Base-by-base conservation (phyloP, 2,329 filamentous ascomycete genomes). In the Aspergillus fijiensis region DNA sequence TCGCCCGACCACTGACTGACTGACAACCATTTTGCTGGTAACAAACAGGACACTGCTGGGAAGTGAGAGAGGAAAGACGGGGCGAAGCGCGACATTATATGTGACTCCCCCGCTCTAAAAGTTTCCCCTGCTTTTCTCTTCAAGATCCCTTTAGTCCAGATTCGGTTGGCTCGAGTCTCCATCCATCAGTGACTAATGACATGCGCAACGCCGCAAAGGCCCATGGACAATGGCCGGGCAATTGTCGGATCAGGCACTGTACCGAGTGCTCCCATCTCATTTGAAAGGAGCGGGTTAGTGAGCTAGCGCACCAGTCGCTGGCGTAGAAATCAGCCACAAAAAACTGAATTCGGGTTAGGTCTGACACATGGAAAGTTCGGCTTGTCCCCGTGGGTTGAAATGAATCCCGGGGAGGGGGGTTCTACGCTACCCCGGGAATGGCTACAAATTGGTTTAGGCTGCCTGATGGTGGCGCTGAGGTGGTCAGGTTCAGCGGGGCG, bases 1-100 rank as follows among this genome's bases (percentile, higher is more conserved):
- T 51, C 75, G 74, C 55, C 72, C 76, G 59, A 77, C 76, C 27
- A 76, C 69, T 19, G 75, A 77, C 64, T 76, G 74, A 64, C 70
- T 74, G 66, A 65, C 55, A 49, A 60, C 66, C 66, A 69, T 69
- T n/a, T 65, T 52, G 29, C 19, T 19, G 48, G 9, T 42, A 48
- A n/a, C 25, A 16, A 35, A 16, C 16, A 29, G 33, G 19, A 23
- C 29, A 45, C 53, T 47, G 47, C 25, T 33, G 19, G 35, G 23
- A 16, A 16, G 39, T 16, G 16, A 16, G 16, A 2, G 16, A 10
- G 16, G 16, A 19, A 45, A 16, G 16, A 45, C 14, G 39, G 39
- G 39, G 39, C 14, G 16, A 19, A 45, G 39, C 39, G 14, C 39
- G 14, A 5, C 6, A 45, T 45, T 45, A 45, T 45, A 45, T 45